Base-by-base conservation (phyloP, 768 basidiomycete species). In the Mycena galericulata region DNA sequence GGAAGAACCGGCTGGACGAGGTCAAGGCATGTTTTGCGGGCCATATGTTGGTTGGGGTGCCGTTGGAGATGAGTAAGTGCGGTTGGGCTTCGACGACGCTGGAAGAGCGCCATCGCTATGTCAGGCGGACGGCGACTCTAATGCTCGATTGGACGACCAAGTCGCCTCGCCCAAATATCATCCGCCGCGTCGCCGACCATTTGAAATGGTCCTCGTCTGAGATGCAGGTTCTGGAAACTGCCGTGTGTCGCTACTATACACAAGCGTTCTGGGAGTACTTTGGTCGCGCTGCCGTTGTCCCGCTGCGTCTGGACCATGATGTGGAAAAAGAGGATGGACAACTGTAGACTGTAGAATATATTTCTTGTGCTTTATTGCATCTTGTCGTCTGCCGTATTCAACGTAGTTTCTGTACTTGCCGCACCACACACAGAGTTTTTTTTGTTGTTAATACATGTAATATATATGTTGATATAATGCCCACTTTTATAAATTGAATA, bases 301-400 rank as follows among this genome's bases (percentile, higher is more conserved):
- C 60, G 30, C 22, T 62, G 46, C 32, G 47, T 51, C 47, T 62
- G 46, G 60, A 62, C 46, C 32, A 36, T 45, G n/a, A 32, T 22
- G 9, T 46, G 14, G 24, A 27, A 10, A 43, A 27, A 20, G 26
- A 49, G 14, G 53, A 65, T 38, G 12, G 47, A 36, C 34, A 36
- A 36, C 34, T 36, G 34, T 36, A 36, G 34, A 36, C 34, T 36
- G 6, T 36, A 36, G 34, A 36, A 36, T 14, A 36, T 36, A 6
- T 36, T 36, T 36, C 34, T 36, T 36, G 6, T 36, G 34, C 14
- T 36, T 36, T 36, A 14, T 14, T 36, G 6, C 34, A 36, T 36
- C 34, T 36, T 36, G 34, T 36, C 34, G 34, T 36, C 34, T 14
- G 14, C 34, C 34, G 34, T 36, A 14, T 36, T 36, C 34, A 36